phyloP scores from a whole-genome alignment of 2,329 filamentous ascomycete species.

The Purpureocillium lavendulum region DNA sequence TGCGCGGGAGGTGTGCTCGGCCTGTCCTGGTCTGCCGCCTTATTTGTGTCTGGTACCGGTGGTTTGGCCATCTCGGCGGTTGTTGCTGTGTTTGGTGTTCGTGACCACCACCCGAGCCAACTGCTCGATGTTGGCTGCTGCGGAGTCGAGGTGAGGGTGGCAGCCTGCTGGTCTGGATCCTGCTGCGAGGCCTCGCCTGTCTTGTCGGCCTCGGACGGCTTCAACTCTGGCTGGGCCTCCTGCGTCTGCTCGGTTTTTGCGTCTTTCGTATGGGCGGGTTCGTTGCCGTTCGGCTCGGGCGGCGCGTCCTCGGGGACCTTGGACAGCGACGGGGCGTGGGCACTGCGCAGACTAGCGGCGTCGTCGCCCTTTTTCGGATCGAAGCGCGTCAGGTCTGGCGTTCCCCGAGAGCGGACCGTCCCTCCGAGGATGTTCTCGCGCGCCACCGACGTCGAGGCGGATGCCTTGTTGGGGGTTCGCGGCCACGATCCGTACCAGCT shows the following conservation, averaged over 20 bases:
- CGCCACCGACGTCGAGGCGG: constrained; percentile 51
- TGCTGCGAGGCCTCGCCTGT: constrained; percentile 2
- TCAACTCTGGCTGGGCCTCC: too few relatives aligned
- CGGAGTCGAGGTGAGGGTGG: not conserved
- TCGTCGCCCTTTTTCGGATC: constrained; percentile 33
- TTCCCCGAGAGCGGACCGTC: constrained; percentile 36
- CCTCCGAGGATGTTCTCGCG: constrained; percentile 53
- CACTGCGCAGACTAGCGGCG: constrained; percentile 19
- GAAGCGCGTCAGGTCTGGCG: constrained; percentile 42
- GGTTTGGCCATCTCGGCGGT: constrained; percentile 2
- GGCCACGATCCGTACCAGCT: constrained; percentile 61
- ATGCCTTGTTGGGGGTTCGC: constrained; percentile 47
- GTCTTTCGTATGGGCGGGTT: not conserved
- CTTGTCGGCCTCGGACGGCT: not conserved
- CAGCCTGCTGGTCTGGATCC: constrained; percentile 1
- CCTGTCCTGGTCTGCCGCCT: constrained; percentile 9
- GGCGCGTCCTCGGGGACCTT: constrained; percentile 16
- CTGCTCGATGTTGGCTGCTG: constrained; percentile 29
- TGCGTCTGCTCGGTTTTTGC: not conserved
- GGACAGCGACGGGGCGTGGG: constrained; percentile 12
- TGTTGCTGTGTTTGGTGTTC: constrained; percentile 11
- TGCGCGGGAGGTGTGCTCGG: constrained; percentile 15
- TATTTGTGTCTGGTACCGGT: constrained; percentile 1
- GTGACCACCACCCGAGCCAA: constrained; percentile 48
- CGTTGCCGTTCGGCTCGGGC: not conserved